Conservation (phyloP, 116 monocot genomes). For the Posidonia oceanica region DNA sequence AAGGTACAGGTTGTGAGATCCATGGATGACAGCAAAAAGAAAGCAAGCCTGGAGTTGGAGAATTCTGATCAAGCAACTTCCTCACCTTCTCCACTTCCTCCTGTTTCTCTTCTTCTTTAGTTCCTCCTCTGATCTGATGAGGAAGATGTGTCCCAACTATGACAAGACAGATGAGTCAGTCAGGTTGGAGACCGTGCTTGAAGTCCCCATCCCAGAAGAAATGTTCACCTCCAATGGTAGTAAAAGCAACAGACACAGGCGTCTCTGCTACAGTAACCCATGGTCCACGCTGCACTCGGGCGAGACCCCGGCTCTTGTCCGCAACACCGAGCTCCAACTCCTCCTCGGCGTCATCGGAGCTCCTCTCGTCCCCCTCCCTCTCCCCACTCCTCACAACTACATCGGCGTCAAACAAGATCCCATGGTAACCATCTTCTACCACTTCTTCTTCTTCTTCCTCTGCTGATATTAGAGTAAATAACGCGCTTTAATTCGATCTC, state of each 20-base stretch:
- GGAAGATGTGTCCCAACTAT: slow-evolving; percentile 42
- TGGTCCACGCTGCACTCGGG: slow-evolving; percentile 33
- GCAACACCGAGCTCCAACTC: slow-evolving; percentile 63
- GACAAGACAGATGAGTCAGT: slow-evolving; percentile 22
- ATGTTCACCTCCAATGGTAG: slow-evolving; percentile 17
- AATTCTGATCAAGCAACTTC: not conserved
- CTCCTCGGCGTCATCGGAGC: slow-evolving; percentile 77
- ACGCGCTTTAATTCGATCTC: not conserved
- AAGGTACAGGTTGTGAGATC: not conserved
- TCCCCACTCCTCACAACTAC: slow-evolving; percentile 18
- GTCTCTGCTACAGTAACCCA: slow-evolving; percentile 22
- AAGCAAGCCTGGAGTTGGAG: slow-evolving; percentile 1
- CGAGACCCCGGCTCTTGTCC: slow-evolving; percentile 1
- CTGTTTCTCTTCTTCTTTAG: not conserved
- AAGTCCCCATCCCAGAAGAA: slow-evolving; percentile 61
- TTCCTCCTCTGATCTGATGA: slow-evolving; percentile 15
- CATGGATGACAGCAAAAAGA: not conserved
- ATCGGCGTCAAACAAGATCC: slow-evolving; percentile 37
- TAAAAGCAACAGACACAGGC: slow-evolving; percentile 8
- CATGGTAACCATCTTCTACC: slow-evolving; percentile 25
- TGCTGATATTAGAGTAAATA: too few relatives aligned
- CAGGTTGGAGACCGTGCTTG: slow-evolving; percentile 48
- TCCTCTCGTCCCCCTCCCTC: slow-evolving; percentile 62
- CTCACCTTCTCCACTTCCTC: not conserved
- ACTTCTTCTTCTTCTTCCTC: too few relatives aligned